A percentile compares a stretch with the other conserved stretches of the same genome.
phyloP scores from a whole-genome alignment of 2,329 filamentous ascomycete species.

The Stachybotrys chlorohalonatus region DNA sequence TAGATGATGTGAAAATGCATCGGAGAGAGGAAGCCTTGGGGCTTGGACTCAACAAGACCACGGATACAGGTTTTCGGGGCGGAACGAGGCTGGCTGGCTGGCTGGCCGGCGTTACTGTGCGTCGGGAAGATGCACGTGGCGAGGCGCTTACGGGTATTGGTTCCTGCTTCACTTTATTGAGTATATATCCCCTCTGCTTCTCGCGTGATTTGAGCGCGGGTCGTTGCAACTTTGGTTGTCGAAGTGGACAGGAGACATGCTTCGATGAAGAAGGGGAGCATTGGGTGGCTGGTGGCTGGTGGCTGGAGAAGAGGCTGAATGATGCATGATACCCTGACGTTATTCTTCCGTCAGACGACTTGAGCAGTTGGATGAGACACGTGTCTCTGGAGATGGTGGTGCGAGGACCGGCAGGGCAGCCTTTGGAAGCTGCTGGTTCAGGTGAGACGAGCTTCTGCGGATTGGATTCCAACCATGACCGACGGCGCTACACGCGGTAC shows the following conservation, averaged over 20 bases:
- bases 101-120: constrained; percentile 9
- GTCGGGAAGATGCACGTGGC: constrained; percentile 9
- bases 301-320: constrained; percentile 8
- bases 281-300: constrained; percentile 12
- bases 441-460: constrained; percentile 2
- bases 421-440: not conserved
- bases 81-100: constrained; percentile 8
- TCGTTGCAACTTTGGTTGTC: constrained; percentile 15
- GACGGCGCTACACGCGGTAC: not conserved
- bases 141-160: constrained; percentile 17
- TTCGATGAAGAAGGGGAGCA: constrained; percentile 12
- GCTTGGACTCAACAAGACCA: constrained; percentile 7
- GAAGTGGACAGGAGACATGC: not conserved
- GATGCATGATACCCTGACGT: constrained; percentile 27
- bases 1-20: constrained; percentile 15
- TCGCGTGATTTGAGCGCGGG: constrained; percentile 4
- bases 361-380: constrained; percentile 10
- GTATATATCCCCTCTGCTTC: constrained; percentile 1
- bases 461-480: constrained; percentile 3
- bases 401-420: constrained; percentile 3
- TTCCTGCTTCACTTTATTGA: constrained; percentile 7
- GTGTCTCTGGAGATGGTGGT: constrained; percentile 3
- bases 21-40: constrained; percentile 12
- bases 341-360: constrained; percentile 22
- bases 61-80: constrained; percentile 8